Conservation (phyloP, 305 asterid species). For the Fraxinus velutina region DNA sequence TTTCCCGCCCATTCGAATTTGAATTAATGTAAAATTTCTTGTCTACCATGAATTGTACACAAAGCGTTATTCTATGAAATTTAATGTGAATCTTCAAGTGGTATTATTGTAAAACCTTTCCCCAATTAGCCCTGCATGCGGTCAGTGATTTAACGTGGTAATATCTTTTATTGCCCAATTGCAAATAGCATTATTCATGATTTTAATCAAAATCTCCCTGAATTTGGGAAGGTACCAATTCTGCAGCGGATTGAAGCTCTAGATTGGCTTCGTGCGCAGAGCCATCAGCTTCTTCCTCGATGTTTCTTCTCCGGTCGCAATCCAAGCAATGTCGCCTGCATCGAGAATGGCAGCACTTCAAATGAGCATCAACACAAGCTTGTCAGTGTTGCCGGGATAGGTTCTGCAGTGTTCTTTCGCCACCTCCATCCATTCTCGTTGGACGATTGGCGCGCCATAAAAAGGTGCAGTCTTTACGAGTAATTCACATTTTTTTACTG, state of each 20-base stretch:
- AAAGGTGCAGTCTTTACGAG: conserved; percentile 39
- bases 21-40: too few relatives aligned
- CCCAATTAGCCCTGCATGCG: background rate
- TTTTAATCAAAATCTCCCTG: background rate
- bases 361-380: conserved; percentile 33
- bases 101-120: background rate
- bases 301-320: conserved; percentile 79
- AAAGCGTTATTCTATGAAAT: too few relatives aligned
- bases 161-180: background rate
- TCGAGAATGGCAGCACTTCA: conserved; percentile 24
- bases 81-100: too few relatives aligned
- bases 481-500: background rate
- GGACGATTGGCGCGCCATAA: conserved; percentile 71
- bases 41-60: too few relatives aligned
- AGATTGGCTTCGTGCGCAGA: conserved; percentile 82
- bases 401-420: conserved; percentile 85
- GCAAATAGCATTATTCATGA: background rate
- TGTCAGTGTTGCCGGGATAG: conserved; percentile 82
- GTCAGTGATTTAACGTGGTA: background rate
- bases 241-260: conserved; percentile 63
- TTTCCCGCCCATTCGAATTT: too few relatives aligned
- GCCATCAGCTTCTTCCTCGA: conserved; percentile 53
- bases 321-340: conserved; percentile 27
- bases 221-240: conserved; percentile 60
- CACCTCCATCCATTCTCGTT: conserved; percentile 60